Evolutionary conservation across 1,284 basidiomycete genomes (phyloP), one percentile per base, ranked within the genome.

Genomic region (Sanghuangporus weigelae): DNA sequence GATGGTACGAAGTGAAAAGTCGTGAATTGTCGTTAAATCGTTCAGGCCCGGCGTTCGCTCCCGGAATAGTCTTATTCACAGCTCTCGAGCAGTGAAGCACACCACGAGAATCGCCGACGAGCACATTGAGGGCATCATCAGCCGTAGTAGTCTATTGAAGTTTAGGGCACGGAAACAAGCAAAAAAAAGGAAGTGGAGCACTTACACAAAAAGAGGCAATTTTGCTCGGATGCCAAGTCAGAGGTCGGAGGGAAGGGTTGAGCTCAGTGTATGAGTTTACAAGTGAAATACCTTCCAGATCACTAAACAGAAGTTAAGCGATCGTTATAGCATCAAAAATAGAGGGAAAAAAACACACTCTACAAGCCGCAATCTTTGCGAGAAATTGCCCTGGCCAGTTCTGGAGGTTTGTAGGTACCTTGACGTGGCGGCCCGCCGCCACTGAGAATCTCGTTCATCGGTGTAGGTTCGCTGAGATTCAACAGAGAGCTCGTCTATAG

Each of bases 1-100:
- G 21, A 50, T 62, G 36, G 31, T 62, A 62, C 23, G 60, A 62
- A n/a, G 54, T 62, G 26, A 62, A 62, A 14, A 62, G 31, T n/a
- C 60, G 60, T 26, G 60, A 55, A 40, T 62, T 62, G 36, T 57
- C 19, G 54, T 62, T 62, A 44, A 62, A 62, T 40, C 39, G 39
- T 23, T 62, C 60, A 16, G 54, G 54, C 21, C 26, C 53, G 36
- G 42, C 21, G 40, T 19, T 49, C 19, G 7, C 5, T 49, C 26
- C 35, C 21, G 46, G 26, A 5, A 7, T 7, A 19, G 39, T 23
- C 42, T 55, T 42, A 23, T 42, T 26, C 8, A 56, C 54, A 7
- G 51, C 60, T 3, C 60, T 40, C 8, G 60, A 57, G 31, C 60
- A 62, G 19, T 62, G 54, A 2, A 62, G 19, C 16, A 31, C 16